Conservation (phyloP, 2,329 filamentous ascomycete genomes). For the Neocucurbitaria cava region DNA sequence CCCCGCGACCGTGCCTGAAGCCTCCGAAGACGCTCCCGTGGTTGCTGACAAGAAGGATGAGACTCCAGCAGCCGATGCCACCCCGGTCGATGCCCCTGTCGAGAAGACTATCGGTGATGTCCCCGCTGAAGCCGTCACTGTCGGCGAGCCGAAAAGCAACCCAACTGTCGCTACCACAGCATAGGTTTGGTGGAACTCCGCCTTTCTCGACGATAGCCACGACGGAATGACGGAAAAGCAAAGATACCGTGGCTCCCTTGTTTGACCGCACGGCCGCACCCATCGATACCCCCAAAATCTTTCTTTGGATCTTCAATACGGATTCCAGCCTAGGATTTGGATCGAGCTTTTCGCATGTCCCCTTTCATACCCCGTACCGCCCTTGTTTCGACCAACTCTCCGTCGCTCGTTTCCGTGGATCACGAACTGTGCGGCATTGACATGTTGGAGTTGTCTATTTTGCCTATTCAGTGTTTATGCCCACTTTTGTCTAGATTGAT, state of each 20-base stretch:
- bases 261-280: constrained; percentile 48
- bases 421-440: constrained; percentile 44
- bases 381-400: constrained; percentile 37
- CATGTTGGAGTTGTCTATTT: constrained; percentile 44
- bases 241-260: constrained; percentile 47
- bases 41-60: constrained; percentile 42
- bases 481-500: constrained; percentile 52
- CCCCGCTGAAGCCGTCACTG: constrained; percentile 47
- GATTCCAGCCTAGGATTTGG: constrained; percentile 38
- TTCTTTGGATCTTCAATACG: constrained; percentile 29
- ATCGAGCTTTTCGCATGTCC: constrained; percentile 39
- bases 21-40: constrained; percentile 31
- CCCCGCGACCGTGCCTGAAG: constrained; percentile 47
- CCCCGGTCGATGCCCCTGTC: constrained; percentile 26
- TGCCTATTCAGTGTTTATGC: constrained; percentile 42
- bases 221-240: constrained; percentile 55
- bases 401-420: constrained; percentile 39
- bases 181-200: constrained; percentile 51
- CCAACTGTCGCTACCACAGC: constrained; percentile 51
- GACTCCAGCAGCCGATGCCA: constrained; percentile 28
- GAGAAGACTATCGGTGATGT: constrained; percentile 49
- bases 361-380: constrained; percentile 39
- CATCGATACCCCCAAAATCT: constrained; percentile 40
- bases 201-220: constrained; percentile 49
- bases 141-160: constrained; percentile 50